A percentile compares a stretch with the other conserved stretches of the same genome.
Evolutionary conservation across 129 eudicot species (phyloP).

Genomic region (Lonicera japonica): DNA sequence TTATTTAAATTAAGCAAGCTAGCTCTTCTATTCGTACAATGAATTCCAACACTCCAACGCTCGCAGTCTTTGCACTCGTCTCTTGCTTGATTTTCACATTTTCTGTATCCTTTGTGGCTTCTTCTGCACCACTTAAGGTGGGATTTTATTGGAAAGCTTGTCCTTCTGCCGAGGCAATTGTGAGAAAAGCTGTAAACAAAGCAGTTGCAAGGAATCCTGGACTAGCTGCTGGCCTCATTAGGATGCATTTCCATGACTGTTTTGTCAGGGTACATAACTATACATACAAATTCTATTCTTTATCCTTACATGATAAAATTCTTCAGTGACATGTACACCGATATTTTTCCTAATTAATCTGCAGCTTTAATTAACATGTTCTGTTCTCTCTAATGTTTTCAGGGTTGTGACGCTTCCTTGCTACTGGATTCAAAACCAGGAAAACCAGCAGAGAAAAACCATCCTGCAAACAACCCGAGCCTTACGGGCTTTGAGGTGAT

Average conservation of each 20-base stretch:
- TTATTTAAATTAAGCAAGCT: too few relatives aligned
- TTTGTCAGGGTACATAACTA: constrained; percentile 32
- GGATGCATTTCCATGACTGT: constrained; percentile 52
- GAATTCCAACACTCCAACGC: constrained; percentile 5
- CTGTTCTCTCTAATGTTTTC: too few relatives aligned
- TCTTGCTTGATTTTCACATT: constrained; percentile 16
- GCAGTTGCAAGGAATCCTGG: constrained; percentile 29
- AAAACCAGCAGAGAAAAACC: constrained; percentile 15
- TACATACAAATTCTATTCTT: neutral
- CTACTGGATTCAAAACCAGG: constrained; percentile 16
- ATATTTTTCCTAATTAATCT: neutral
- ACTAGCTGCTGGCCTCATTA: constrained; percentile 38
- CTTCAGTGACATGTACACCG: neutral
- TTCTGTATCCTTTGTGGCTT: neutral
- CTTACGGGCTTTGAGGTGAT: constrained; percentile 45
- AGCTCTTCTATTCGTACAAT: too few relatives aligned
- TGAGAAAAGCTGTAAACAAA: constrained; percentile 16
- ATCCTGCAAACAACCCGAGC: constrained; percentile 17
- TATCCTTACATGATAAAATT: too few relatives aligned
- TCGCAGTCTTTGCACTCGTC: neutral
- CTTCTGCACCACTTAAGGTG: constrained; percentile 16
- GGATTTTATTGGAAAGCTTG: constrained; percentile 25
- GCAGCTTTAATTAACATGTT: neutral
- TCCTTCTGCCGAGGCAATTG: constrained; percentile 21
- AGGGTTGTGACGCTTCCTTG: constrained; percentile 39